phyloP scores from a whole-genome alignment of 2,329 filamentous ascomycete species.

The Aspergillus transmontanensis region DNA sequence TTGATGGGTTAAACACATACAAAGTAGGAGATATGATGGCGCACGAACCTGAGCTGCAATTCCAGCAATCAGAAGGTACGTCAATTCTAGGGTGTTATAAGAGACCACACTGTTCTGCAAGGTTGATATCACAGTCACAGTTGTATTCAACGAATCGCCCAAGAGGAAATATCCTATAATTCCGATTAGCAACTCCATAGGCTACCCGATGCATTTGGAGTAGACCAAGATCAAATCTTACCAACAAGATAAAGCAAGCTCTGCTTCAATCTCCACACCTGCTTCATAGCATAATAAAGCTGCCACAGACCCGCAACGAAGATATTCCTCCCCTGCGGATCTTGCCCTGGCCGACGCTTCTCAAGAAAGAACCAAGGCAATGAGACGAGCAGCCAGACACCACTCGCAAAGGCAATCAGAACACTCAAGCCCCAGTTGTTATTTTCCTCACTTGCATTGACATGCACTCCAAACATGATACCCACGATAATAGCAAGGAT shows the following conservation, averaged over 20 bases:
- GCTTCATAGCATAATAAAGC: constrained; percentile 57
- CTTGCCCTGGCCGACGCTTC: constrained; percentile 63
- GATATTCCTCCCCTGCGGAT: constrained; percentile 49
- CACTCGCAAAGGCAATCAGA: constrained; percentile 66
- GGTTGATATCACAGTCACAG: constrained; percentile 67
- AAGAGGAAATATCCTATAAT: constrained; percentile 63
- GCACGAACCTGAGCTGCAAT: constrained; percentile 60
- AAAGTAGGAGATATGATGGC: neutral
- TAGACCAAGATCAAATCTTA: constrained; percentile 21
- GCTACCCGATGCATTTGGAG: neutral
- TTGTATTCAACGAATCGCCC: constrained; percentile 71
- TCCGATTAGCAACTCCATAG: neutral
- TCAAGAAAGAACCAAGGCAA: constrained; percentile 69
- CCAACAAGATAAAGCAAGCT: constrained; percentile 66
- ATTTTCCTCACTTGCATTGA: constrained; percentile 59
- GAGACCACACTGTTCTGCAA: constrained; percentile 66
- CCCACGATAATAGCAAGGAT: constrained; percentile 68
- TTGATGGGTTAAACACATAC: neutral
- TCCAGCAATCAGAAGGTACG: constrained; percentile 68
- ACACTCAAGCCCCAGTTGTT: constrained; percentile 70
- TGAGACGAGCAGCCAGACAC: constrained; percentile 64
- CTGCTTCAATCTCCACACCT: constrained; percentile 68
- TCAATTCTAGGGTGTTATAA: constrained; percentile 66
- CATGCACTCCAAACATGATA: constrained; percentile 63
- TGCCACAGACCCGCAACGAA: constrained; percentile 65